Conservation (phyloP, 257 asterid species). For the Solanum peruvianum region DNA sequence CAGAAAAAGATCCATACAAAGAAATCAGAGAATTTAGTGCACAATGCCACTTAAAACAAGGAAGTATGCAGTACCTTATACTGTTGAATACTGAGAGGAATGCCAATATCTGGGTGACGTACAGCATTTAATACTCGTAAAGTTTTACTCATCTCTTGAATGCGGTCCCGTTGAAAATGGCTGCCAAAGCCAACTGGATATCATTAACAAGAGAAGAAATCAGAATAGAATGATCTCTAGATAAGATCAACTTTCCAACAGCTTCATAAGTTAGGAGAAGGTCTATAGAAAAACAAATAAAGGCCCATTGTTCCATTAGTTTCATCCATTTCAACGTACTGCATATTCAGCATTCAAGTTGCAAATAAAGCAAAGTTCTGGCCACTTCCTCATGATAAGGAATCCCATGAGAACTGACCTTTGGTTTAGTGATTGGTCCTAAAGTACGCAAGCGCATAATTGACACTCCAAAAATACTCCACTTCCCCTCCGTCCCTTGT, state of each 20-base stretch:
- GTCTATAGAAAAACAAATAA: background rate
- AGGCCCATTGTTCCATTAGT: background rate
- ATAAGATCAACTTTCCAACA: slow-evolving; percentile 6
- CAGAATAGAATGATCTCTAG: slow-evolving; percentile 33
- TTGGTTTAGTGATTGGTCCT: background rate
- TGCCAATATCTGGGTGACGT: slow-evolving; percentile 65
- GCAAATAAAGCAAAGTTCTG: background rate
- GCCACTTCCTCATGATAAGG: background rate
- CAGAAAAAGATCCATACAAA: background rate
- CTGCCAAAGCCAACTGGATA: slow-evolving; percentile 93
- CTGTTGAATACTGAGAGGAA: slow-evolving; percentile 90
- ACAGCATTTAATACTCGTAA: slow-evolving; percentile 88
- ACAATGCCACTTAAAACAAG: background rate
- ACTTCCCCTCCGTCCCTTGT: background rate
- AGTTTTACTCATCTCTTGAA: slow-evolving; percentile 73
- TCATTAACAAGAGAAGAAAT: slow-evolving; percentile 63
- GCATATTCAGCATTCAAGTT: background rate
- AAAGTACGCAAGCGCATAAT: background rate
- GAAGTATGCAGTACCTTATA: slow-evolving; percentile 51
- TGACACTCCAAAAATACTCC: background rate
- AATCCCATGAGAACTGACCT: background rate
- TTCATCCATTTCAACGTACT: background rate
- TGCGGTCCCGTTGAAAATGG: slow-evolving; percentile 78
- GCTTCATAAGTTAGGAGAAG: background rate
- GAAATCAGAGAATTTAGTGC: background rate